A percentile compares a stretch with the other conserved stretches of the same genome.
phyloP scores from a whole-genome alignment of 2,329 filamentous ascomycete species.

The Cladosporium sp. region DNA sequence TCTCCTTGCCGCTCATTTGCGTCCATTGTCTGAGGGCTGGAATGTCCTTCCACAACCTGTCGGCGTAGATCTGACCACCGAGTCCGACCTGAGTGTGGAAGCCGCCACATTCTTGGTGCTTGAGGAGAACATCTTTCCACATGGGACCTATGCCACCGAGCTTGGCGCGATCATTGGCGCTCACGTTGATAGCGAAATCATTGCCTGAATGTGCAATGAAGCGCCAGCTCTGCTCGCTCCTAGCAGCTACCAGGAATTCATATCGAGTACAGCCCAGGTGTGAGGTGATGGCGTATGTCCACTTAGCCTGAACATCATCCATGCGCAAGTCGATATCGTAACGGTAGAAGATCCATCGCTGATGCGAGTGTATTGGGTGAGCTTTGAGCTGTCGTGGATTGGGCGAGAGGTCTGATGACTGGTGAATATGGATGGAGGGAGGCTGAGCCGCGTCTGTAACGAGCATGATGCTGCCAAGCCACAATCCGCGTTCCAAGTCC shows the following conservation, averaged over 20 bases:
- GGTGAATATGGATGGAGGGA: slow-evolving; percentile 93
- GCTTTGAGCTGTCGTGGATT: slow-evolving; percentile 83
- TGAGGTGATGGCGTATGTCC: slow-evolving; percentile 98
- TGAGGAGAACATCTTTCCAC: slow-evolving; percentile 99
- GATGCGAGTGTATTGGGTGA: slow-evolving; percentile 81
- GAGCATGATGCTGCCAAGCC: slow-evolving; percentile 91
- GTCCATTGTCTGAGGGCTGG: slow-evolving; percentile 94
- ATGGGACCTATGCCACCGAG: slow-evolving; percentile 90
- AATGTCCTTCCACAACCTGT: slow-evolving; percentile 94
- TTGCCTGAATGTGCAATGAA: slow-evolving; percentile 96
- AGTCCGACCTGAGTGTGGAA: slow-evolving; percentile 93
- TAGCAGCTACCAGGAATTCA: slow-evolving; percentile 91
- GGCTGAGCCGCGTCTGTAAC: slow-evolving; percentile 89
- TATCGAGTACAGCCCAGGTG: slow-evolving; percentile 97
- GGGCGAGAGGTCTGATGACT: slow-evolving; percentile 85
- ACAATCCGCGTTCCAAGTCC: slow-evolving; percentile 86
- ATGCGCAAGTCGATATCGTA: slow-evolving; percentile 91
- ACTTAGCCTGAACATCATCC: slow-evolving; percentile 76
- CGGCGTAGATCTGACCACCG: slow-evolving; percentile 93
- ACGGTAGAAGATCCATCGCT: slow-evolving; percentile 93
- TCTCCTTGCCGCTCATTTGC: slow-evolving; percentile 87
- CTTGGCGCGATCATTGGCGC: slow-evolving; percentile 78
- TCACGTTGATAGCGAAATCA: slow-evolving; percentile 88
- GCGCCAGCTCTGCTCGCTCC: slow-evolving; percentile 87
- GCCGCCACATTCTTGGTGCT: slow-evolving; percentile 92